Conservation (phyloP, 768 basidiomycete genomes). For the Inosperma sp. region DNA sequence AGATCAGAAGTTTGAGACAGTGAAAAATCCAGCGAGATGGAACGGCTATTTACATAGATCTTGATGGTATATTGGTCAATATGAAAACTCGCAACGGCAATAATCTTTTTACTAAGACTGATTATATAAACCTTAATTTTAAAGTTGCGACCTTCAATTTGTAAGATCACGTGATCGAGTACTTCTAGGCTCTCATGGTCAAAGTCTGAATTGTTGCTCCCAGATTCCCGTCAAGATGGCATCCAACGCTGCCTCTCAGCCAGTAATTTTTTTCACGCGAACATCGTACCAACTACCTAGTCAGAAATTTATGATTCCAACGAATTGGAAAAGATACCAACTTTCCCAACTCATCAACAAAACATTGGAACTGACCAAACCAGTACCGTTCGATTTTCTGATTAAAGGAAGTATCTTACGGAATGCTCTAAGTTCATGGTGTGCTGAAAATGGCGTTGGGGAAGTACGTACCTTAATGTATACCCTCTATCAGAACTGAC, state of each 20-base stretch:
- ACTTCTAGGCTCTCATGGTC: no score
- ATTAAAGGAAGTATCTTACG: conserved; percentile 78
- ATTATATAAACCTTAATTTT: no score
- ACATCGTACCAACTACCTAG: conserved; percentile 71
- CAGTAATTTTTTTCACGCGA: conserved; percentile 70
- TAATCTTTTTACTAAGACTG: no score
- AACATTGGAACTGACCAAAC: conserved; percentile 65
- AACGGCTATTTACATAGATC: no score
- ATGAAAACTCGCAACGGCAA: no score
- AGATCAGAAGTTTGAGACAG: no score
- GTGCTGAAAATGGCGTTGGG: conserved; percentile 59
- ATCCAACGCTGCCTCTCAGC: conserved; percentile 28
- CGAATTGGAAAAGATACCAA: conserved; percentile 89
- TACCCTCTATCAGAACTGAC: not conserved
- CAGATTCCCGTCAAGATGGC: no score
- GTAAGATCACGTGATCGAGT: no score
- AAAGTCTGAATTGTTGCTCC: no score
- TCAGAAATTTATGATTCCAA: conserved; percentile 91
- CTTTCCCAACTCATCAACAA: conserved; percentile 97
- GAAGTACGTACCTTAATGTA: conserved; percentile 45
- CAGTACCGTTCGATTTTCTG: conserved; percentile 92
- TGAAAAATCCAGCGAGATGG: no score
- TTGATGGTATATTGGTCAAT: no score
- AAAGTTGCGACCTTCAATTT: no score
- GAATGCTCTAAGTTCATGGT: conserved; percentile 70